These are phyloP conservation scores for Cordyceps sp. DNA, from an alignment of 2,329 filamentous ascomycete species.

Conservation along the genomic window DNA sequence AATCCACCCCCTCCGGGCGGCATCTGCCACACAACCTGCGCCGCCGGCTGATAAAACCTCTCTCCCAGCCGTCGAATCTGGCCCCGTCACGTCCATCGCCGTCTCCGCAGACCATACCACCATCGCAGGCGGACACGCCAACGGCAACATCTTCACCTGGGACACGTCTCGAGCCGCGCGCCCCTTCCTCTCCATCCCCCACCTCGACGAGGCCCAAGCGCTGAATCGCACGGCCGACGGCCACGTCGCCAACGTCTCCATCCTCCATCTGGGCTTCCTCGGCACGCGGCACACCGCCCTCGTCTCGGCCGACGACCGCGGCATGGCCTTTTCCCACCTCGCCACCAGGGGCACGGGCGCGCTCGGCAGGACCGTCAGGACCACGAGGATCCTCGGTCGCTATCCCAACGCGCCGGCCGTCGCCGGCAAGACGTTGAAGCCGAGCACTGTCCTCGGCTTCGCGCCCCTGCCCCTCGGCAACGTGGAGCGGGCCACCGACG, in stretches of 20 bases:
- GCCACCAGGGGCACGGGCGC: conserved; percentile 81
- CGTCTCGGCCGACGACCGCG: conserved; percentile 83
- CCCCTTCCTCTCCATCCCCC: conserved; percentile 77
- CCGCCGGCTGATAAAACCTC: conserved; percentile 8
- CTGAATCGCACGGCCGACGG: conserved; percentile 59
- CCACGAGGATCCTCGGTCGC: conserved; percentile 74
- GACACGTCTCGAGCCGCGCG: conserved; percentile 68
- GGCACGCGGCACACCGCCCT: conserved; percentile 87
- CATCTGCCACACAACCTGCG: no score
- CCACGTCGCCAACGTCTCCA: conserved; percentile 59
- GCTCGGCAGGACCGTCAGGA: conserved; percentile 73
- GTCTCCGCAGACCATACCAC: conserved; percentile 90
- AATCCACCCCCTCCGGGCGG: background rate
- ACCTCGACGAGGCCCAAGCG: conserved; percentile 48
- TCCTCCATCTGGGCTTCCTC: conserved; percentile 87
- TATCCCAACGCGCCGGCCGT: conserved; percentile 60
- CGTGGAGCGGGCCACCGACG: conserved; percentile 73
- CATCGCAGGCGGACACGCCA: conserved; percentile 75
- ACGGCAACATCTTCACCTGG: conserved; percentile 93
- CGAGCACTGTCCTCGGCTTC: conserved; percentile 89
- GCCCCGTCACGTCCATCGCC: conserved; percentile 70
- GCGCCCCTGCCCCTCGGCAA: conserved; percentile 86
- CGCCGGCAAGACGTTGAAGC: conserved; percentile 56
- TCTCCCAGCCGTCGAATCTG: conserved; percentile 65
- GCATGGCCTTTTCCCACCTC: conserved; percentile 97